A percentile compares a stretch with the other conserved stretches of the same genome.
Conservation (phyloP, 805 yeast species). For the Ogataea pini region DNA sequence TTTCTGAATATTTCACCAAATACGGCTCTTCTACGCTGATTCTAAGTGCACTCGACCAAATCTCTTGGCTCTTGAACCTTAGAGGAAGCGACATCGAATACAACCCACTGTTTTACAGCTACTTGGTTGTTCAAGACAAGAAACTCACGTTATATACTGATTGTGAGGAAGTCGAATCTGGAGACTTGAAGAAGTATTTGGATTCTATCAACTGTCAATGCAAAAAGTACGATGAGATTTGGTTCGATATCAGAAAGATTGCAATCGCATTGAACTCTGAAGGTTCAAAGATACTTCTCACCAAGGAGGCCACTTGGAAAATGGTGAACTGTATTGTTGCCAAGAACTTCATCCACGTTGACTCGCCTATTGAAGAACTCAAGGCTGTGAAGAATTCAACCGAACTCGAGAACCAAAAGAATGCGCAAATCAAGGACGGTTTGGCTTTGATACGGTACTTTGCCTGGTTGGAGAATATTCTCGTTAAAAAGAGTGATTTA, state of each 20-base stretch:
- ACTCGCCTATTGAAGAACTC: slow-evolving; percentile 58
- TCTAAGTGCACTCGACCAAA: slow-evolving; percentile 68
- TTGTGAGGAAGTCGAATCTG: slow-evolving; percentile 18
- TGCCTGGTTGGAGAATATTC: slow-evolving; percentile 57
- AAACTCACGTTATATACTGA: slow-evolving; percentile 45
- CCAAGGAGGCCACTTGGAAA: slow-evolving; percentile 69
- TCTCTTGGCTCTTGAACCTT: slow-evolving; percentile 87
- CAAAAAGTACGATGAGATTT: slow-evolving; percentile 47
- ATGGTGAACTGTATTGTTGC: slow-evolving; percentile 50
- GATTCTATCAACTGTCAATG: slow-evolving; percentile 44
- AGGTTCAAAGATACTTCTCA: slow-evolving; percentile 44
- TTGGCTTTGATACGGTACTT: slow-evolving; percentile 54
- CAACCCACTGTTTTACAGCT: slow-evolving; percentile 56
- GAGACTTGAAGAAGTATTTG: slow-evolving; percentile 41
- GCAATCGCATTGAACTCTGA: slow-evolving; percentile 32
- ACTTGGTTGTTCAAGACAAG: slow-evolving; percentile 46
- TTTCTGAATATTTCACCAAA: slow-evolving; percentile 41
- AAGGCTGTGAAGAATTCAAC: slow-evolving; percentile 52
- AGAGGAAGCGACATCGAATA: slow-evolving; percentile 58
- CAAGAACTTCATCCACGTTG: slow-evolving; percentile 41
- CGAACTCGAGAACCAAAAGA: slow-evolving; percentile 52
- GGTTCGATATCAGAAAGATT: slow-evolving; percentile 42
- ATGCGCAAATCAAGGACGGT: slow-evolving; percentile 60
- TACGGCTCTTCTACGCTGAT: slow-evolving; percentile 33
- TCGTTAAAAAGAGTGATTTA: slow-evolving; percentile 43